A percentile compares a stretch with the other conserved stretches of the same genome.
These are phyloP conservation scores for Boletus coccyginus DNA, from an alignment of 768 basidiomycete genomes.

Conservation along the genomic window DNA sequence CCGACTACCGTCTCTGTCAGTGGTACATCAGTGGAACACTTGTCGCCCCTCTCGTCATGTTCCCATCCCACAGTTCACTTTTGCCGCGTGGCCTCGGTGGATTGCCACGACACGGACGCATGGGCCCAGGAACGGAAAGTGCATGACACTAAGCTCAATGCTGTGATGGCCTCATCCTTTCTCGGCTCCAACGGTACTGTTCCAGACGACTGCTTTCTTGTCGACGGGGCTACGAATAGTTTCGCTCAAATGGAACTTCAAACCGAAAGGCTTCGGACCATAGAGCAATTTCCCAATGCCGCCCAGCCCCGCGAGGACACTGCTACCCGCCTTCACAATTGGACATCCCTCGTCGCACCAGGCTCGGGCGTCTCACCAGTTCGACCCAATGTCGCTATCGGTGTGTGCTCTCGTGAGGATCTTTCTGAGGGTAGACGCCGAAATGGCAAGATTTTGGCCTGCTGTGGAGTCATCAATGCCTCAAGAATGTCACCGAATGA, in stretches of 20 bases:
- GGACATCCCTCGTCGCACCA: constrained; percentile 5
- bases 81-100: constrained; percentile 17
- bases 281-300: neutral
- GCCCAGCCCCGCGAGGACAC: neutral
- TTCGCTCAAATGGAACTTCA: constrained; percentile 5
- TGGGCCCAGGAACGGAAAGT: constrained; percentile 14
- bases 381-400: neutral
- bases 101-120: constrained; percentile 27
- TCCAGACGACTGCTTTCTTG: neutral
- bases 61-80: constrained; percentile 8
- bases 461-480: constrained; percentile 16
- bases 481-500: neutral
- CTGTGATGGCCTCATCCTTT: constrained; percentile 9
- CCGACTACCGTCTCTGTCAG: neutral
- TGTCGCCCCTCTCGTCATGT: constrained; percentile 7
- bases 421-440: constrained; percentile 18
- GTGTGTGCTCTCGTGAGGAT: neutral
- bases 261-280: neutral
- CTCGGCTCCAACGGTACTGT: constrained; percentile 5
- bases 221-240: neutral
- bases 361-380: neutral
- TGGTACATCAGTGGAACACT: neutral
- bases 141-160: constrained; percentile 9
- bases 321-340: neutral
- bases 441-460: constrained; percentile 19